Percentiles rank a stretch among this genome's conserved stretches.
These are phyloP conservation scores for Oryza brachyantha DNA, from an alignment of 176 grass and related monocot genomes.

Conservation along the genomic window DNA sequence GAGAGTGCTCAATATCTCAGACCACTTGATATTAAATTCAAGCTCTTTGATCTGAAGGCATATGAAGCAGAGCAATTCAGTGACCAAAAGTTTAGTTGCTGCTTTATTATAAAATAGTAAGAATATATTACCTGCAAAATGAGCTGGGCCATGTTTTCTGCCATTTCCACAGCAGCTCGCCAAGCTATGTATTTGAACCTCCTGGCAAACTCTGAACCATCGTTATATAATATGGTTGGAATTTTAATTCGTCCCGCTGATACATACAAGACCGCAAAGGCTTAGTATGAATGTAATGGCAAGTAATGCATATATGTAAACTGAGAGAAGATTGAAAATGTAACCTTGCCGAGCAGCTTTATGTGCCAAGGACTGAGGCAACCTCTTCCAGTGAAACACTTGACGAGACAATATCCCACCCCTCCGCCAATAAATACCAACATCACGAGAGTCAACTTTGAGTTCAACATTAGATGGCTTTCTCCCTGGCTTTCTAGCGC, in stretches of 20 bases:
- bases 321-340: constrained; percentile 26
- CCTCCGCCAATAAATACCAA: constrained; percentile 90
- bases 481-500: constrained; percentile 62
- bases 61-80: constrained; percentile 32
- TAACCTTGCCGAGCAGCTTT: constrained; percentile 95
- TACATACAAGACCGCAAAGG: constrained; percentile 36
- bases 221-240: constrained; percentile 73
- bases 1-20: constrained; percentile 62
- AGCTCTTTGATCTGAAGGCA: constrained; percentile 90
- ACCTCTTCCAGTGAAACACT: constrained; percentile 91
- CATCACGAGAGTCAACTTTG: constrained; percentile 56
- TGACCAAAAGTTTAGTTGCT: constrained; percentile 14
- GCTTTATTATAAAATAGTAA: constrained; percentile 19
- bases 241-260: constrained; percentile 90
- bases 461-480: constrained; percentile 54
- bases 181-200: constrained; percentile 87
- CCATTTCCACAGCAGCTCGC: constrained; percentile 89
- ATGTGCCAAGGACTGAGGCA: constrained; percentile 59
- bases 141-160: constrained; percentile 64
- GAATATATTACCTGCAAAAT: constrained; percentile 70
- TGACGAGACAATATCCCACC: constrained; percentile 82
- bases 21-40: constrained; percentile 87
- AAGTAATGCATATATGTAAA: constrained; percentile 15
- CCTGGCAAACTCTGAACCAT: constrained; percentile 79
- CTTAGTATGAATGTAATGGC: constrained; percentile 7